phyloP scores from a whole-genome alignment of 1,284 basidiomycete species.

The Ceratobasidium sp. region DNA sequence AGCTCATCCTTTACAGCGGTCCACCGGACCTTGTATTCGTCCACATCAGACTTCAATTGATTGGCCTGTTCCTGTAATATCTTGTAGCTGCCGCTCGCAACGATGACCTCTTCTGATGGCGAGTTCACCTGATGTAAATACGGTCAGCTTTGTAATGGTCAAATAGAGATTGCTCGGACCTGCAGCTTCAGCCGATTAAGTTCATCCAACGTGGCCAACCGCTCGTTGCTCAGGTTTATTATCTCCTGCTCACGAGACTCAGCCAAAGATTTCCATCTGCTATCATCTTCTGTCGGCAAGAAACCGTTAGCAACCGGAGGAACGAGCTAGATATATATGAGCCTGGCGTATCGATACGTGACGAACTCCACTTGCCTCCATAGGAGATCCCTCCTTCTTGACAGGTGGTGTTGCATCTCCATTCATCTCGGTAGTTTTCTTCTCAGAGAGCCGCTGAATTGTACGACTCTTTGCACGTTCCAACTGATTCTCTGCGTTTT shows the following conservation, averaged over 20 bases:
- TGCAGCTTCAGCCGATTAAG: constrained; percentile 38
- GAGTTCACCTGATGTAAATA: constrained; percentile 53
- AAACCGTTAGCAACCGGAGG: not conserved
- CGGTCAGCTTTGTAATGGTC: not conserved
- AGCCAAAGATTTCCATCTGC: constrained; percentile 32
- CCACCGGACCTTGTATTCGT: constrained; percentile 53
- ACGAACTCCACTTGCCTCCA: constrained; percentile 4
- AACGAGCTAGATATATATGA: not conserved
- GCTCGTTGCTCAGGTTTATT: constrained; percentile 26
- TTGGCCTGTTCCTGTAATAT: constrained; percentile 55
- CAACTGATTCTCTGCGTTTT: constrained; percentile 70
- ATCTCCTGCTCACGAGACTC: constrained; percentile 38
- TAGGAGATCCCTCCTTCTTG: constrained; percentile 28
- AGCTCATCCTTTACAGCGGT: constrained; percentile 55
- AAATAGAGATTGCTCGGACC: constrained; percentile 28
- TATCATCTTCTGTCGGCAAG: constrained; percentile 1
- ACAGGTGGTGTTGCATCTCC: constrained; percentile 16
- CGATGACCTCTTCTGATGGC: constrained; percentile 57
- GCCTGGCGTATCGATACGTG: not conserved
- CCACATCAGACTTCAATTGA: constrained; percentile 45
- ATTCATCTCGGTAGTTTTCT: constrained; percentile 22
- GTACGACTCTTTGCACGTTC: constrained; percentile 75
- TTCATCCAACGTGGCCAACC: constrained; percentile 34
- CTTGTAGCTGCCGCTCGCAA: constrained; percentile 60
- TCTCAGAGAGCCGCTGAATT: constrained; percentile 51